These are phyloP conservation scores for Polytrichum commune DNA, from an alignment of 225 moss, liverwort and hornwort species.

Conservation along the genomic window DNA sequence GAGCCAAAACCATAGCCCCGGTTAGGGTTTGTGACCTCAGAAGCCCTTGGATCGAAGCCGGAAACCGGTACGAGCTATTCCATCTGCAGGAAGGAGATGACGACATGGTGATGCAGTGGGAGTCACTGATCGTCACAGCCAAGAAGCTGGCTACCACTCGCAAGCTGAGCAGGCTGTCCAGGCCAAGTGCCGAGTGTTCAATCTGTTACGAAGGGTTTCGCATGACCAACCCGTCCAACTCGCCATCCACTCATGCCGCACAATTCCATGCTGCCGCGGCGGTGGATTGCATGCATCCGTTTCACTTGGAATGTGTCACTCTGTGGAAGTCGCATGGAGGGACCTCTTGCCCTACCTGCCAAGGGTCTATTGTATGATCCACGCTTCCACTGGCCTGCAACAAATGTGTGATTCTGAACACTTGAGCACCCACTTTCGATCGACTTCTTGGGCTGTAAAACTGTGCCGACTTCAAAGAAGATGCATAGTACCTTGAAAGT, in stretches of 20 bases:
- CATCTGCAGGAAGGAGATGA: not conserved
- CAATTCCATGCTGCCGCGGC: not conserved
- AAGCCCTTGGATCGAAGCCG: not conserved
- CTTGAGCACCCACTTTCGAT: too few relatives aligned
- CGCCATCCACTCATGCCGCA: not conserved
- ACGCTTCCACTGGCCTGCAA: too few relatives aligned
- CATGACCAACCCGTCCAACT: not conserved
- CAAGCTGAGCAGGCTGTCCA: not conserved
- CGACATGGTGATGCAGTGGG: not conserved
- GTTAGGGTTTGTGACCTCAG: not conserved
- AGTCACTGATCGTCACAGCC: not conserved
- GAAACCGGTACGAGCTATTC: not conserved
- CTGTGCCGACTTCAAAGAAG: too few relatives aligned
- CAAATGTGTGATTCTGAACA: too few relatives aligned
- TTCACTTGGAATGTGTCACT: conserved; percentile 2
- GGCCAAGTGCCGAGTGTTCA: not conserved
- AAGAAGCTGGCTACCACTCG: not conserved
- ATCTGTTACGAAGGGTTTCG: not conserved
- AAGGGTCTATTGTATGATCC: not conserved
- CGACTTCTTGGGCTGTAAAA: too few relatives aligned
- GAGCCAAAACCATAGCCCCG: not conserved
- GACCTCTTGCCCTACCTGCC: not conserved
- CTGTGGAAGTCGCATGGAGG: not conserved
- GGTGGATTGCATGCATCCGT: not conserved
- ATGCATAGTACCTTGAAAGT: too few relatives aligned